Evolutionary conservation across 208 protist genomes (phyloP), one percentile per base, ranked within the genome.

Genomic region (Acanthamoeba castellanii): DNA sequence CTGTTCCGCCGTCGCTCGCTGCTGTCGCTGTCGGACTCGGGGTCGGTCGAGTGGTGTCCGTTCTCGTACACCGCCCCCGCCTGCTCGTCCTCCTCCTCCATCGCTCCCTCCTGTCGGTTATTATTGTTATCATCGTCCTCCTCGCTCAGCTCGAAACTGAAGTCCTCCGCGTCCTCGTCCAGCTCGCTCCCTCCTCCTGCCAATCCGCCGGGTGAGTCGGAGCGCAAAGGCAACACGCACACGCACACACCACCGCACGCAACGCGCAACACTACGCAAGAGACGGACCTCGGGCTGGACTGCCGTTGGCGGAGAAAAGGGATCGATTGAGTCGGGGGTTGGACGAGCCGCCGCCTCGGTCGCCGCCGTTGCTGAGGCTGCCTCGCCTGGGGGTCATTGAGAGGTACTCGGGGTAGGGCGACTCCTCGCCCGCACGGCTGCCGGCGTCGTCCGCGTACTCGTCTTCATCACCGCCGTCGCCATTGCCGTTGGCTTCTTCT

Each of bases 341-440:
- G 64, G 64, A 27, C 64, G 30, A 34, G 22, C 20, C 16, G 61
- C 61, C 61, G 61, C 61, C 61, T 20, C 61, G 13, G 22, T n/a
- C 22, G 27, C 11, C 16, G 61, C n/a, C 64, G 64, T 72, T 72
- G n/a, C n/a, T 72, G 64, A 72, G 6, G 3, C 64, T n/a, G 64
- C 64, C 64, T 0, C 64, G 64, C n/a, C 30, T 30, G 64, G 64
- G 64, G n/a, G 64, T 72, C 64, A 72, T 72, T 0, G 64, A 72
- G 13, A 72, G 64, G n/a, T 72, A 72, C 64, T 72, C 64, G 64
- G 64, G 64, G 7, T 72, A 72, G 30, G 64, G 64, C 64, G 64
- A 72, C 64, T 72, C 64, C n/a, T 72, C 64, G 9, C 64, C 57
- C 57, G 22, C 57, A 27, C 20, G 57, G 20, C 57, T 18, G 18